Conservation (phyloP, 2,329 filamentous ascomycete genomes). For the Phyllosticta citriasiana region DNA sequence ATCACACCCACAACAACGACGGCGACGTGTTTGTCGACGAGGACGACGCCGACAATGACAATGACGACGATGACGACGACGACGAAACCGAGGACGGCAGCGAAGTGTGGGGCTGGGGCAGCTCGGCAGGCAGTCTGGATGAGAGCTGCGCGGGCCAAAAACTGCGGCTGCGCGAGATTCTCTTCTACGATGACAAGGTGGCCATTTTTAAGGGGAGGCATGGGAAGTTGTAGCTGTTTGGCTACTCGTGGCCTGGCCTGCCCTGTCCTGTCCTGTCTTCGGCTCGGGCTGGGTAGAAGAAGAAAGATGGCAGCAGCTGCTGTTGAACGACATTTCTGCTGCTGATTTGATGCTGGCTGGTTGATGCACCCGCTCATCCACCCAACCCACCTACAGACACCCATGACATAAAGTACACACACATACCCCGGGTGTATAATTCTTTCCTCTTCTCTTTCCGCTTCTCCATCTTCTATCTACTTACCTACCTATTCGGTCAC, state of each 20-base stretch:
- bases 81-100: constrained; percentile 40
- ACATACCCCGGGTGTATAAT: too few species aligned
- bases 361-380: too few species aligned
- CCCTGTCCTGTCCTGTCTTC: not conserved
- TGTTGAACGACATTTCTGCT: too few species aligned
- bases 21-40: constrained; percentile 5
- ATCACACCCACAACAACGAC: not conserved
- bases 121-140: constrained; percentile 18
- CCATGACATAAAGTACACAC: too few species aligned
- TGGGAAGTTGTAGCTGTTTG: constrained; percentile 31
- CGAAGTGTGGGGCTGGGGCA: not conserved
- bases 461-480: too few species aligned
- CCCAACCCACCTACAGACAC: too few species aligned
- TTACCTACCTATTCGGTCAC: too few species aligned
- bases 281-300: too few species aligned
- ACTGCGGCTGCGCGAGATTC: constrained; percentile 62
- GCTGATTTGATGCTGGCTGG: too few species aligned
- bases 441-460: too few species aligned
- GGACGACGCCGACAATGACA: constrained; percentile 17
- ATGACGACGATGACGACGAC: constrained; percentile 30
- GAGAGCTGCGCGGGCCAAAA: constrained; percentile 38
- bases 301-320: not conserved
- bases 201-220: constrained; percentile 70
- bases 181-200: constrained; percentile 78
- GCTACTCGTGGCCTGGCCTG: constrained; percentile 15